Conservation (phyloP, 352 stramenopile genomes). For the Pythium guiyangense region DNA sequence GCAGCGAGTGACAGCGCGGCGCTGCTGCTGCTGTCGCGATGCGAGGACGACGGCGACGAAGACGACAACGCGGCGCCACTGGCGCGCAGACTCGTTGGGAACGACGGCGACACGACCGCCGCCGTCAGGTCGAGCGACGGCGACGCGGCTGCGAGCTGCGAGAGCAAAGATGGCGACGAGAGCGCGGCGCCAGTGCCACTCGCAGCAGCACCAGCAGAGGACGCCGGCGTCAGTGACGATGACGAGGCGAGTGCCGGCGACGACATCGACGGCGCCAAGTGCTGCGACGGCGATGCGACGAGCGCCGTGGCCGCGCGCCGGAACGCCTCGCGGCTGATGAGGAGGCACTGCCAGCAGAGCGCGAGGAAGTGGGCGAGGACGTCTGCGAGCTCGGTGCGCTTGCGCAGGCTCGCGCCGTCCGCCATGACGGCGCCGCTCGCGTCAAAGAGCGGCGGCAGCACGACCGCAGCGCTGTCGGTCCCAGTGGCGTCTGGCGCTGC, state of each 20-base stretch:
- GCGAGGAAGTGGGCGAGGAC: conserved; percentile 53
- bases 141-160: not conserved
- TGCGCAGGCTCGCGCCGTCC: conserved; percentile 18
- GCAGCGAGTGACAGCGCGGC: not conserved
- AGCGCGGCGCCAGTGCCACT: too few species aligned
- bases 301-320: conserved; percentile 14
- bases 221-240: not conserved
- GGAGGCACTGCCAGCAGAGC: conserved; percentile 48
- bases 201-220: too few species aligned
- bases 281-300: not conserved
- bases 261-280: not conserved
- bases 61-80: too few species aligned
- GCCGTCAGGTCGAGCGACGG: not conserved
- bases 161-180: not conserved
- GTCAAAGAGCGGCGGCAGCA: conserved; percentile 22
- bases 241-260: not conserved
- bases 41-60: too few species aligned
- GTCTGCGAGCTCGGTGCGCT: conserved; percentile 44
- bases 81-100: too few species aligned
- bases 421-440: conserved; percentile 30
- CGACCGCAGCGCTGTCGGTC: not conserved
- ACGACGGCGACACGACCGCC: not conserved
- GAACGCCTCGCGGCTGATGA: conserved; percentile 61
- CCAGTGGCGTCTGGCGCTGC: not conserved
- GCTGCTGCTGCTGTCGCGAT: not conserved